Evolutionary conservation across 2,329 filamentous ascomycete species (phyloP).

Genomic region (Bipolaris oryzae): DNA sequence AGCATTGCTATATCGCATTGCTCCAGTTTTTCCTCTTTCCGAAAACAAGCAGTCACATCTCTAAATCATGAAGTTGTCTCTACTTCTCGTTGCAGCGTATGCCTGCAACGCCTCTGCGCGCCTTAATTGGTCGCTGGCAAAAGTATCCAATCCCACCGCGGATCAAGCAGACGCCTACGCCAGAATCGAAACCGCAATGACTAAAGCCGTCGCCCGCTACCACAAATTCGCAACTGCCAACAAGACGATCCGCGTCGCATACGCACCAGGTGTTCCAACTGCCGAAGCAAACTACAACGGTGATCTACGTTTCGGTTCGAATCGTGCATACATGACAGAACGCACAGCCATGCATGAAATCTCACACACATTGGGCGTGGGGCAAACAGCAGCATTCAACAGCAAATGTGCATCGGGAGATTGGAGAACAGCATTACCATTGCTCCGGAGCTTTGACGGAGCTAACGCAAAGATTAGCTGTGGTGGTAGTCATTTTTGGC

Average conservation of each 20-base stretch:
- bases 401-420: constrained; percentile 37
- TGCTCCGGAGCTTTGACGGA: constrained; percentile 41
- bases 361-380: constrained; percentile 42
- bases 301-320: constrained; percentile 42
- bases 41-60: not conserved
- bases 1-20: not conserved
- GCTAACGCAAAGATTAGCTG: constrained; percentile 40
- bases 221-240: constrained; percentile 27
- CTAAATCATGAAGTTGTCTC: constrained; percentile 29
- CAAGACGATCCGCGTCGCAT: constrained; percentile 39
- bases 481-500: constrained; percentile 43
- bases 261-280: constrained; percentile 42
- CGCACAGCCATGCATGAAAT: constrained; percentile 47
- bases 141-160: constrained; percentile 35
- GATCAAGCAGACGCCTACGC: constrained; percentile 43
- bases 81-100: constrained; percentile 29
- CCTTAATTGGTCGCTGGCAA: constrained; percentile 36
- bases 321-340: constrained; percentile 44
- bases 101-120: constrained; percentile 29
- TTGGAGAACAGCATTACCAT: constrained; percentile 42
- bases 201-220: constrained; percentile 38
- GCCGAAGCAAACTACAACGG: constrained; percentile 46
- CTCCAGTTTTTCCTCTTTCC: not conserved
- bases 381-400: constrained; percentile 41
- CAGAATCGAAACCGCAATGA: constrained; percentile 42